Percentiles rank a stretch among this genome's conserved stretches.
phyloP scores from a whole-genome alignment of 331 rosid species.

The Pyracantha coccinea region DNA sequence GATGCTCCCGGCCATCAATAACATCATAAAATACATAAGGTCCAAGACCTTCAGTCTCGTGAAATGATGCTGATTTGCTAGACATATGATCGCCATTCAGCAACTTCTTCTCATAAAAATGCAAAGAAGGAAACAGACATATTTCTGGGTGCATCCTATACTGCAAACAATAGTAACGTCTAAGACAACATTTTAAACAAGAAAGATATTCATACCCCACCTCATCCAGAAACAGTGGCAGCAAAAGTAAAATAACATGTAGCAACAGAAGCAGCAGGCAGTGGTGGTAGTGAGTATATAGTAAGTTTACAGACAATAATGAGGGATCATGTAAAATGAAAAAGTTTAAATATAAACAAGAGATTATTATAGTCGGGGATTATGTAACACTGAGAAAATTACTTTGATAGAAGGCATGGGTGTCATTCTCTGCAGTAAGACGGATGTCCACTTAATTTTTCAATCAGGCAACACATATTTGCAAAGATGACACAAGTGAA shows the following conservation, averaged over 20 bases:
- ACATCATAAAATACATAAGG: conserved; percentile 84
- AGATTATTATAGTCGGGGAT: too few relatives aligned
- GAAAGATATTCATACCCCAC: not conserved
- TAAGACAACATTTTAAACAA: not conserved
- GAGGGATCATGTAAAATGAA: not conserved
- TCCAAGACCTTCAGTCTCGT: conserved; percentile 65
- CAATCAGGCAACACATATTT: not conserved
- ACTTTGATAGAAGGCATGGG: not conserved
- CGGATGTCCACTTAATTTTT: not conserved
- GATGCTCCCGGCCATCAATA: conserved; percentile 69
- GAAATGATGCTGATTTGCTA: conserved; percentile 70
- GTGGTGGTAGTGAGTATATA: not conserved
- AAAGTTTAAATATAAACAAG: not conserved
- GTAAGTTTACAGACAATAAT: not conserved
- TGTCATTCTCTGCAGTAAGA: not conserved
- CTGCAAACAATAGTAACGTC: conserved; percentile 41
- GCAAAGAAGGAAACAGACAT: conserved; percentile 82
- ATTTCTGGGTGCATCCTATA: conserved; percentile 98
- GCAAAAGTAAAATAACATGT: not conserved
- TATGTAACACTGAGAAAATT: not conserved
- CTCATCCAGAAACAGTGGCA: conserved; percentile 5
- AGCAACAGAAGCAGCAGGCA: not conserved
- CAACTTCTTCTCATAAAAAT: conserved; percentile 81
- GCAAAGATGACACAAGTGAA: not conserved
- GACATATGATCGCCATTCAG: conserved; percentile 70